Evolutionary conservation across 345 rosid genomes (phyloP), one percentile per base, ranked within the genome.

Genomic region (Camelina neglecta): DNA sequence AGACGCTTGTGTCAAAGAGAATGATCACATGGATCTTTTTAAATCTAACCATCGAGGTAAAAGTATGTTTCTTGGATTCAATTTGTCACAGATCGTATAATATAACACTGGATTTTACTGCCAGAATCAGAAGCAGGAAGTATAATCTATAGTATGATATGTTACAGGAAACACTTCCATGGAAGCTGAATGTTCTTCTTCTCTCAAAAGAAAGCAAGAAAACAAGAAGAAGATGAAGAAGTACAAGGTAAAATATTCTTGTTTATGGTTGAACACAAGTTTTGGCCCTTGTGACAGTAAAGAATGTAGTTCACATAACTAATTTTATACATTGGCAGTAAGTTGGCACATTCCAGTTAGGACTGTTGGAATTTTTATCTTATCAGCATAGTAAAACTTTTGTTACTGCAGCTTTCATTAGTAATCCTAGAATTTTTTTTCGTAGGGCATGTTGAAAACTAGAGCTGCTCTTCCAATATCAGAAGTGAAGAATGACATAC

Each of bases 401-500:
- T 75, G 31, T 69, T 58, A 51, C 56, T 49, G 41, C 13, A 38
- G 8, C 56, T 60, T 26, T 5, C 7, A 2, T 47, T 29, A 12
- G 38, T 75, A 41, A 60, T 61, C 15, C 35, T 62, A 12, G 15
- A 72, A 44, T 0, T 77, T 58, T 31, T 21, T 54, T 85, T 72
- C 26, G 24, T 67, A 93, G 98, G 90, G 82, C 38, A 89, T 88
- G 90, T 74, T 85, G 74, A 86, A 83, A 81, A 72, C 75, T 69
- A 86, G 96, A 79, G 72, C 80, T 79, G 79, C 91, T 76, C 96
- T 93, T 77, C 97, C 98, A 31, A 88, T 93, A 80, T 79, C 85
- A 76, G 90, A 78, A 64, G 67, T 90, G 82, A 90, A 86, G 84
- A 80, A 65, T 80, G 87, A 83, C 68, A 90, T 90, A 74, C 79